phyloP scores from a whole-genome alignment of 2,329 filamentous ascomycete genomes.

The Ophiocordyceps camponoti-saundersi region DNA sequence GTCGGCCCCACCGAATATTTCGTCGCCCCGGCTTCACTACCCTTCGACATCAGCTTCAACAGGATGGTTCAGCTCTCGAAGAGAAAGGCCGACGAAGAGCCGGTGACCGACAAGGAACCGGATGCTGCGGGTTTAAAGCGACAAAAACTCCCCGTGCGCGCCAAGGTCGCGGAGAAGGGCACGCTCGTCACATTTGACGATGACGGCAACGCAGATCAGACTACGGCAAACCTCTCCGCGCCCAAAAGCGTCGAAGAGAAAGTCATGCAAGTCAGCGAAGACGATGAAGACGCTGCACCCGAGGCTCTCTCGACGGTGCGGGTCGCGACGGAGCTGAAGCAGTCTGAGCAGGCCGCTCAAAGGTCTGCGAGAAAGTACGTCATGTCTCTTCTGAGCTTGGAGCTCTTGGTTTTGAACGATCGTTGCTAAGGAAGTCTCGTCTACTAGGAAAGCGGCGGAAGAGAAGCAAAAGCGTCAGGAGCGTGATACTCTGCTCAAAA shows the following conservation, averaged over 20 bases:
- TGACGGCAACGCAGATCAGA: constrained; percentile 12
- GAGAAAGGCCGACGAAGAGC: constrained; percentile 11
- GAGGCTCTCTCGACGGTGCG: constrained; percentile 38
- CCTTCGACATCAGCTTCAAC: background rate
- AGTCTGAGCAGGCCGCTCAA: constrained; percentile 27
- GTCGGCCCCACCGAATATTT: background rate
- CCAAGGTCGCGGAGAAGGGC: constrained; percentile 14
- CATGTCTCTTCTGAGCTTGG: background rate
- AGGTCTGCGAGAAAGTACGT: constrained; percentile 35
- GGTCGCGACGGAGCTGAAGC: constrained; percentile 27
- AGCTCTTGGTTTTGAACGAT: background rate
- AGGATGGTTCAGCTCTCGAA: constrained; percentile 10
- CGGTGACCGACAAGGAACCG: constrained; percentile 2
- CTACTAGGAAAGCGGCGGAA: constrained; percentile 27
- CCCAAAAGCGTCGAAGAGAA: constrained; percentile 17
- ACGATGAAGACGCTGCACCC: constrained; percentile 40
- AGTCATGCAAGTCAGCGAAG: constrained; percentile 23
- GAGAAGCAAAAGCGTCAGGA: constrained; percentile 39
- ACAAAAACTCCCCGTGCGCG: constrained; percentile 17
- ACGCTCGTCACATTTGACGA: constrained; percentile 18
- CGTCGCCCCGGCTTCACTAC: background rate
- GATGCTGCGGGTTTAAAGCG: constrained; percentile 7
- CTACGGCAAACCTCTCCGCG: constrained; percentile 2
- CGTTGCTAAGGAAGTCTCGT: background rate
- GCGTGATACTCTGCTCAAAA: constrained; percentile 34